Base-by-base conservation (phyloP, 2,329 filamentous ascomycete species). In the Immersiporthe knoxdaviesiana region DNA sequence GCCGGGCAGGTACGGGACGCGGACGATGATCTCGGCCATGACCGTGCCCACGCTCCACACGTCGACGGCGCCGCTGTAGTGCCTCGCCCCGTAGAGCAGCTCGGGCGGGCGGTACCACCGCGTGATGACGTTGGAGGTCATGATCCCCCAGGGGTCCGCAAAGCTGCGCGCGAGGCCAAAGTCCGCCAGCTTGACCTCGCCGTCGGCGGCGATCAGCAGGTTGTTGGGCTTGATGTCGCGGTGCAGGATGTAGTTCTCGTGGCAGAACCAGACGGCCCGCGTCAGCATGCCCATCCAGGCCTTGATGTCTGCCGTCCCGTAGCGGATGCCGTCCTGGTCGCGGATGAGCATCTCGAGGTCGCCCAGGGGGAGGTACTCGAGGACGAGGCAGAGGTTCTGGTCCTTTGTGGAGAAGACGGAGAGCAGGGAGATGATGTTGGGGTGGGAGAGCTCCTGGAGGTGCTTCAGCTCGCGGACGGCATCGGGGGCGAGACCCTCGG, bases 191-290 rank as follows among this genome's bases (percentile, higher is more conserved):
- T 98, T 98, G 77, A 99, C 89, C 76, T 95, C 92, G 63, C 96
- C 95, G 77, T 97, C 92, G 56, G 93, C 92, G 30, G 94, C 94
- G 75, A 99, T 97, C 70, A 99, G 86, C 80, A 98, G 83, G 83
- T 99, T 99, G 87, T 98, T 98, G 62, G 95, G 95, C 82, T 99
- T 99, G 84, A 99, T 98, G 84, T 99, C 96, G 75, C 96, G 92
- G 81, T 99, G 96, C 39, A 99, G 86, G 24, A 99, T 88, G 75
- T 91, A 95, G 79, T 96, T 97, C 78, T 94, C 92, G 80, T 99
- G 96, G 80, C 96, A 98, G 84, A 97, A 99, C 91, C 93, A 97
- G 37, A 98, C 89, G 35, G 92, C 96, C 56, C 95, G 90, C 37
- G 88, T 88, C n/a, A 98, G 87, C 96, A 98, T 98, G 72, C 92